Evolutionary conservation across 768 basidiomycete genomes (phyloP).

Genomic region (Lactarius akahatsu): DNA sequence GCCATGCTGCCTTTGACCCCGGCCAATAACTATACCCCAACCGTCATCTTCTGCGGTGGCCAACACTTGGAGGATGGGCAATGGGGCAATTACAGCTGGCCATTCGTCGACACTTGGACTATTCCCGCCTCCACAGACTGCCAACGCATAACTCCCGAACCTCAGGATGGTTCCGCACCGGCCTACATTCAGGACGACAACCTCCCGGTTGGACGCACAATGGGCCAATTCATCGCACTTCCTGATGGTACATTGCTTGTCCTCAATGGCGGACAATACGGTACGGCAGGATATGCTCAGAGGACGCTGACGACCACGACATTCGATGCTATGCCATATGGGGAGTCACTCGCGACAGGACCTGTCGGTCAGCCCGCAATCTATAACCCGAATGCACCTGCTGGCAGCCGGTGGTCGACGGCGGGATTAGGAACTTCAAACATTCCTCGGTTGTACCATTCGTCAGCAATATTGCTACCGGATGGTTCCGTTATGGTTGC

Average conservation of each 20-base stretch:
- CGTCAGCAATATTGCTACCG: constrained; percentile 83
- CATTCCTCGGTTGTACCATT: constrained; percentile 89
- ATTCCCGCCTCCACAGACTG: constrained; percentile 71
- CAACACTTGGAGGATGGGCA: constrained; percentile 66
- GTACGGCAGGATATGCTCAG: constrained; percentile 84
- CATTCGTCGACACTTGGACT: constrained; percentile 70
- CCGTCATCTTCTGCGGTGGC: constrained; percentile 90
- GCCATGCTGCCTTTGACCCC: constrained; percentile 92
- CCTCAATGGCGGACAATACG: constrained; percentile 79
- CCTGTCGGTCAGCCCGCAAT: constrained; percentile 79
- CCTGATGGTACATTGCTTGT: constrained; percentile 77
- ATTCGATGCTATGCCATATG: constrained; percentile 60
- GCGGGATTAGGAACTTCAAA: constrained; percentile 57
- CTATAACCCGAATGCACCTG: constrained; percentile 73
- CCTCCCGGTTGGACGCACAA: constrained; percentile 73
- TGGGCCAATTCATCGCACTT: constrained; percentile 90
- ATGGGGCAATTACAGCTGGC: constrained; percentile 77
- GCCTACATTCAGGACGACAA: constrained; percentile 70
- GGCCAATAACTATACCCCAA: constrained; percentile 82
- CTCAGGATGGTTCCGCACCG: constrained; percentile 59
- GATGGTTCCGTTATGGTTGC: constrained; percentile 85
- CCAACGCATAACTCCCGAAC: constrained; percentile 86
- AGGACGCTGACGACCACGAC: constrained; percentile 37
- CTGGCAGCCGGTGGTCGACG: constrained; percentile 73
- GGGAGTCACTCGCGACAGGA: constrained; percentile 72